Evolutionary conservation across 23 red algal species (phyloP).

Genomic region (Gracilaria vermiculophylla): DNA sequence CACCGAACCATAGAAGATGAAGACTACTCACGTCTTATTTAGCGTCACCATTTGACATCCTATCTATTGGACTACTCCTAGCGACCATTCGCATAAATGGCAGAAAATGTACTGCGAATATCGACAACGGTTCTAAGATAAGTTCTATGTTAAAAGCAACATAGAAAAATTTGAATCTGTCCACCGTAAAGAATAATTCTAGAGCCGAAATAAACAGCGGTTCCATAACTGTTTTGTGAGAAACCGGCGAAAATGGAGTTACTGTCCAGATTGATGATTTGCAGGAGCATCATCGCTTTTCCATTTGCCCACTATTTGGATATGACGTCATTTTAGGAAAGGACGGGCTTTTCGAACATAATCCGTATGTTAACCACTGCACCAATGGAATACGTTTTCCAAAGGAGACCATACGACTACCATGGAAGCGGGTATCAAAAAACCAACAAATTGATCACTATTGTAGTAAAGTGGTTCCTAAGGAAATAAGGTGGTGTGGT

Average conservation of each 20-base stretch:
- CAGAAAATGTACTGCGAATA: not conserved
- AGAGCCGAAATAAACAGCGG: not conserved
- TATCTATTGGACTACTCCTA: not conserved
- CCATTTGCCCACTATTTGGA: not conserved
- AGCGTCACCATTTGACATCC: not conserved
- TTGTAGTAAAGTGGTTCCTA: not conserved
- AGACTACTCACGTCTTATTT: not conserved
- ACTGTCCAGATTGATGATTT: not conserved
- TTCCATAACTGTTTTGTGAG: not conserved
- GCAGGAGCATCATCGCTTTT: not conserved
- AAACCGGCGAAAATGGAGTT: not conserved
- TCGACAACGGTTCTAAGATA: not conserved
- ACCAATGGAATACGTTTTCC: not conserved
- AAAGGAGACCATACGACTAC: not conserved
- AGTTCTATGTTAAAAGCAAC: not conserved
- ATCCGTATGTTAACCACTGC: not conserved
- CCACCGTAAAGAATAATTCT: not conserved
- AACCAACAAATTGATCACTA: not conserved
- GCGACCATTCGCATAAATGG: not conserved
- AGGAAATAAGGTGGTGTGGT: not conserved
- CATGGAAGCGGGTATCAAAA: not conserved
- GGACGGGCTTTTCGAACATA: not conserved
- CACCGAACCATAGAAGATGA: not conserved
- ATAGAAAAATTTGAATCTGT: not conserved
- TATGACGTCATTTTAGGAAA: conserved; percentile 26